Evolutionary conservation across 495 filamentous ascomycete genomes (phyloP).

Genomic region (Neurospora tetrasperma): DNA sequence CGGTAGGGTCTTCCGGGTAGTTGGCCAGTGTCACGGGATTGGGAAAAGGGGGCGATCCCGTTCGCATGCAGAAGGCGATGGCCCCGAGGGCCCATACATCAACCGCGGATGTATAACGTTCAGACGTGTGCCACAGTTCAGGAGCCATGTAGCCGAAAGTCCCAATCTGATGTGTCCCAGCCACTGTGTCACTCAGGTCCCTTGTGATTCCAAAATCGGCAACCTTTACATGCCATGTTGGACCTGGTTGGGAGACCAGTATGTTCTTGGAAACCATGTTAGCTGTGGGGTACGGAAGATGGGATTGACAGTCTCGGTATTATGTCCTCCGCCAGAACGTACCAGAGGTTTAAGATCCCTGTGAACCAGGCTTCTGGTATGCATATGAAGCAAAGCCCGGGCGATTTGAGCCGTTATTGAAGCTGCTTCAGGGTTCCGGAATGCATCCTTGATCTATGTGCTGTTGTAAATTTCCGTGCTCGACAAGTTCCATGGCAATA

Average conservation of each 20-base stretch:
- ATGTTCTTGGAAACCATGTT: conserved; percentile 11
- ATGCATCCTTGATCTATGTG: conserved; percentile 6
- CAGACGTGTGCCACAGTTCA: no score
- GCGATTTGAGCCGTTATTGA: conserved; percentile 33
- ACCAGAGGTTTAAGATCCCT: conserved; percentile 41
- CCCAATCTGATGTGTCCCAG: conserved; percentile 5
- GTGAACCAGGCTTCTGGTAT: conserved; percentile 38
- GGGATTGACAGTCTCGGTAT: no score
- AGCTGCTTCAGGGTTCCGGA: conserved; percentile 25
- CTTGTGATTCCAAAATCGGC: conserved; percentile 41
- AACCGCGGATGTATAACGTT: no score
- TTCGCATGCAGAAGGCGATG: no score
- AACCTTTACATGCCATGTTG: conserved; percentile 38
- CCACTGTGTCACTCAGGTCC: not conserved
- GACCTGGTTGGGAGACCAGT: conserved; percentile 7
- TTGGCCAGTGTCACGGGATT: no score
- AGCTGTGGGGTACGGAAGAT: no score
- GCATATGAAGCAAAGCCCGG: conserved; percentile 38
- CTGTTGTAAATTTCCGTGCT: conserved; percentile 22
- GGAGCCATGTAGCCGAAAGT: no score
- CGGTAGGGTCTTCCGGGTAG: no score
- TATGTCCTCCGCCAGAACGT: not conserved
- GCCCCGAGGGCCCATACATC: no score
- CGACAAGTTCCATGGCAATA: conserved; percentile 35
- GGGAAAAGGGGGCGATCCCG: no score